phyloP scores from a whole-genome alignment of 768 basidiomycete species.

The Boletus fagicola region DNA sequence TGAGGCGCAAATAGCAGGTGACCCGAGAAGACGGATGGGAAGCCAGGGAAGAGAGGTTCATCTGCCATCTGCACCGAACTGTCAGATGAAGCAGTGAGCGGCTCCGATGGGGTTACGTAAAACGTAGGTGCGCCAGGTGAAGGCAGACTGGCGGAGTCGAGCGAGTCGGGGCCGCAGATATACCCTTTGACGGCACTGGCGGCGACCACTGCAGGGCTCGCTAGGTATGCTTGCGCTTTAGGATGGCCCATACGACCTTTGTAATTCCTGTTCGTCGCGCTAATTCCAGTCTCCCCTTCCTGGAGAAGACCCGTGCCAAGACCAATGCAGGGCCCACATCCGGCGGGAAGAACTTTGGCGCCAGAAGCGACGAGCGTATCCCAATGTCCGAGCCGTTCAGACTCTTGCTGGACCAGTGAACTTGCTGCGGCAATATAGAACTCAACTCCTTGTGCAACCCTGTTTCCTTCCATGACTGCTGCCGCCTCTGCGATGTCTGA shows the following conservation, averaged over 20 bases:
- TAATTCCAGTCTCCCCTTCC: constrained; percentile 94
- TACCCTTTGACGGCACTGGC: constrained; percentile 92
- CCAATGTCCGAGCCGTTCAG: constrained; percentile 88
- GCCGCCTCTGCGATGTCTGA: constrained; percentile 95
- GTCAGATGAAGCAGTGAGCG: constrained; percentile 30
- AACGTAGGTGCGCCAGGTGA: constrained; percentile 54
- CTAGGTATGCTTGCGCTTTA: constrained; percentile 92
- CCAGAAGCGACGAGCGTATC: constrained; percentile 80
- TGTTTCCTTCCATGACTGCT: constrained; percentile 77
- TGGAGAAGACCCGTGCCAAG: constrained; percentile 89
- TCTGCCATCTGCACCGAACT: constrained; percentile 28
- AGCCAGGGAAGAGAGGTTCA: constrained; percentile 75
- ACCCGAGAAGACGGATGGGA: constrained; percentile 81
- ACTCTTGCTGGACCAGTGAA: constrained; percentile 86
- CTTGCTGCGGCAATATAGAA: constrained; percentile 98
- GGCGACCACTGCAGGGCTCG: constrained; percentile 95
- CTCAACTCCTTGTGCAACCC: constrained; percentile 84
- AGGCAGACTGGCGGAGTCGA: constrained; percentile 54
- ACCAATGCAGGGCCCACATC: constrained; percentile 98
- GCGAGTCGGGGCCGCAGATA: constrained; percentile 77
- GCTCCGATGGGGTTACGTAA: constrained; percentile 42
- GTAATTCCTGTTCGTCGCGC: constrained; percentile 98
- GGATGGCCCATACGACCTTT: constrained; percentile 99
- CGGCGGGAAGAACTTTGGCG: constrained; percentile 89
- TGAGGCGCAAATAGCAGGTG: constrained; percentile 91